Conservation (phyloP, 495 filamentous ascomycete genomes). For the Neurospora sp. region DNA sequence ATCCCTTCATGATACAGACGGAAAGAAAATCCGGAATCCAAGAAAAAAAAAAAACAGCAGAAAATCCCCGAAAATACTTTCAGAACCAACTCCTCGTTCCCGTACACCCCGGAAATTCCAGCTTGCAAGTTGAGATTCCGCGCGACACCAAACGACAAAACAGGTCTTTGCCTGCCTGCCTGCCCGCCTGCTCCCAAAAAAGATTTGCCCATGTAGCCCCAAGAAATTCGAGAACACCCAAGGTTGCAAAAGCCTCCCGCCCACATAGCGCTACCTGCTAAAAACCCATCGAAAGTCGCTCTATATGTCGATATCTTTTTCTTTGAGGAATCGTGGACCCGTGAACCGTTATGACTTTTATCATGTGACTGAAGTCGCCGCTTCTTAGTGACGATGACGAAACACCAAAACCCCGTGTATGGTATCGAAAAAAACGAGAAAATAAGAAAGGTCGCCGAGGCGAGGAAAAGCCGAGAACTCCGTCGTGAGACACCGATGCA, state of each 20-base stretch:
- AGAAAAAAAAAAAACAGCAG: not conserved
- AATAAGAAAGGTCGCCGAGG: constrained; percentile 4
- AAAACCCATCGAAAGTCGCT: constrained; percentile 14
- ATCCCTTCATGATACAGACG: constrained; percentile 19
- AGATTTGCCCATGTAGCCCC: constrained; percentile 17
- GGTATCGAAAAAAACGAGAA: constrained; percentile 21
- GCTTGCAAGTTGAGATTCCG: constrained; percentile 10
- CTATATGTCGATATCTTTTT: constrained; percentile 29
- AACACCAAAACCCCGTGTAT: constrained; percentile 18
- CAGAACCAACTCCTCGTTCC: constrained; percentile 21
- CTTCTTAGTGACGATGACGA: constrained; percentile 20
- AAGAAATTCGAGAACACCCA: constrained; percentile 18
- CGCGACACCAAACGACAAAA: constrained; percentile 17
- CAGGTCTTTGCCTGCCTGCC: constrained; percentile 18
- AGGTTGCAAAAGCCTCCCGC: constrained; percentile 7
- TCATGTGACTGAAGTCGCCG: constrained; percentile 27
- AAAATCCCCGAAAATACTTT: constrained; percentile 7
- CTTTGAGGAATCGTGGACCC: constrained; percentile 27
- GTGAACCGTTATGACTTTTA: constrained; percentile 29
- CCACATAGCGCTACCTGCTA: not conserved
- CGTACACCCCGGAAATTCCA: constrained; percentile 10
- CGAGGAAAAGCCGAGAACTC: constrained; percentile 17
- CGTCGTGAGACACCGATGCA: constrained; percentile 30
- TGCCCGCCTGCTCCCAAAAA: constrained; percentile 13
- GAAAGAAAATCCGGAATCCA: constrained; percentile 5